A percentile compares a stretch with the other conserved stretches of the same genome.
phyloP scores from a whole-genome alignment of 2,329 filamentous ascomycete species.

The Myotisia sp. region DNA sequence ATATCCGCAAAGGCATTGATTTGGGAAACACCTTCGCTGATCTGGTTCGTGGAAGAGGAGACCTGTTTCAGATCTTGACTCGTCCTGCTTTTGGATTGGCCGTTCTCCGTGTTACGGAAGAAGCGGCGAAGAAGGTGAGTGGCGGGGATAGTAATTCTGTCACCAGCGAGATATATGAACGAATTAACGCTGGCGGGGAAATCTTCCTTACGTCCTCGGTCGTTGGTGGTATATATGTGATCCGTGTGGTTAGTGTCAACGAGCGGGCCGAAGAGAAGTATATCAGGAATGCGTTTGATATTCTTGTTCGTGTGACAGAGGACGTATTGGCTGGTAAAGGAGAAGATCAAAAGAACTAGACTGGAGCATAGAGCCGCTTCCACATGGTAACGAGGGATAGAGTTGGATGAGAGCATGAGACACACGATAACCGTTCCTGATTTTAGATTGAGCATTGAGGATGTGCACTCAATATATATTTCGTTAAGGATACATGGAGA shows the following conservation, averaged over 20 bases:
- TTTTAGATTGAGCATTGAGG: no score
- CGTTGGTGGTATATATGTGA: conserved; percentile 58
- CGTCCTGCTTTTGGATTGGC: conserved; percentile 65
- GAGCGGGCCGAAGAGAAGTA: conserved; percentile 56
- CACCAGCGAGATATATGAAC: conserved; percentile 62
- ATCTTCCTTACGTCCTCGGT: conserved; percentile 72
- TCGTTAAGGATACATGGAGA: no score
- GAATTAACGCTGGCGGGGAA: conserved; percentile 57
- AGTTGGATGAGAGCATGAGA: no score
- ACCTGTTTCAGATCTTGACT: conserved; percentile 64
- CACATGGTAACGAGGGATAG: no score
- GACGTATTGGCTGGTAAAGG: conserved; percentile 25
- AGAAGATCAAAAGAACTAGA: neutral
- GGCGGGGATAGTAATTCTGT: conserved; percentile 3
- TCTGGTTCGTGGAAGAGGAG: conserved; percentile 43
- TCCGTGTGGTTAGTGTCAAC: conserved; percentile 66
- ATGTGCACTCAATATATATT: no score
- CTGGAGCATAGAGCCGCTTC: no score
- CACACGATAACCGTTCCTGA: no score
- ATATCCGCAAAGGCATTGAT: conserved; percentile 54
- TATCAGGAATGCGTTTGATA: conserved; percentile 57
- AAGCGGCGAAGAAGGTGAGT: conserved; percentile 7
- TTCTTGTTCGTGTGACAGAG: conserved; percentile 52
- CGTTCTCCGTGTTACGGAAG: conserved; percentile 52
- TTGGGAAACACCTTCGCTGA: conserved; percentile 57